Evolutionary conservation across 148 eudicot genomes (phyloP).

Genomic region (Nepenthes gracilis): DNA sequence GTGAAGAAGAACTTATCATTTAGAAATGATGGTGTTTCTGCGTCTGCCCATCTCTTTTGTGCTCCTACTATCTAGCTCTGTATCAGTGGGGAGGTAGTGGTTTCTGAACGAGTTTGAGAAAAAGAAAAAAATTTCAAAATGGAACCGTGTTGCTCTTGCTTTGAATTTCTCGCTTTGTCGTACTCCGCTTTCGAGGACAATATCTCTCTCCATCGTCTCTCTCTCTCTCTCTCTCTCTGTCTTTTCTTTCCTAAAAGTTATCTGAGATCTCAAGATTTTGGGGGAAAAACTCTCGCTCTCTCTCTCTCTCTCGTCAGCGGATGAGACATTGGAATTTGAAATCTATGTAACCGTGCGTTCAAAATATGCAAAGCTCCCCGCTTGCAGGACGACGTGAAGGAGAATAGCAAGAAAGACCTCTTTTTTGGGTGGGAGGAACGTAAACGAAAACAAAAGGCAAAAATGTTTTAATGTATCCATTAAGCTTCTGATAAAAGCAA

Average conservation of each 20-base stretch:
- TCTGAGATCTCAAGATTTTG: conserved; percentile 24
- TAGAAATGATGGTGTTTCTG: conserved; percentile 86
- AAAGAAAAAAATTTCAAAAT: conserved; percentile 2
- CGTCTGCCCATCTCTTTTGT: conserved; percentile 21
- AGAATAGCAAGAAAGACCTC: background rate
- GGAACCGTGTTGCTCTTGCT: too few species aligned
- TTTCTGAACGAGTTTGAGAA: background rate
- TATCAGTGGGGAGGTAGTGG: background rate
- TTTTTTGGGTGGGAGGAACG: too few species aligned
- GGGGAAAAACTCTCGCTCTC: too few species aligned
- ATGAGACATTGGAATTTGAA: conserved; percentile 25
- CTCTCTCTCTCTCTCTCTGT: conserved; percentile 5
- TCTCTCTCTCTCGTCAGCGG: background rate
- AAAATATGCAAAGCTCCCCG: too few species aligned
- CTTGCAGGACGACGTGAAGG: too few species aligned
- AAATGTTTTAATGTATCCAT: too few species aligned
- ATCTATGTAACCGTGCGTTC: too few species aligned
- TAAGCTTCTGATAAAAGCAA: background rate
- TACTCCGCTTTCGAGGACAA: conserved; percentile 1
- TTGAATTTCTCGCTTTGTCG: too few species aligned
- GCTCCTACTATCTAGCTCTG: background rate
- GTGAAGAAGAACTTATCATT: conserved; percentile 36
- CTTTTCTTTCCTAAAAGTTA: conserved; percentile 8
- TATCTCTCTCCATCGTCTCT: conserved; percentile 11
- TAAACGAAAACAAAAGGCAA: too few species aligned